Evolutionary conservation across 495 filamentous ascomycete species (phyloP).

Genomic region (Recurvomyces mirabilis): DNA sequence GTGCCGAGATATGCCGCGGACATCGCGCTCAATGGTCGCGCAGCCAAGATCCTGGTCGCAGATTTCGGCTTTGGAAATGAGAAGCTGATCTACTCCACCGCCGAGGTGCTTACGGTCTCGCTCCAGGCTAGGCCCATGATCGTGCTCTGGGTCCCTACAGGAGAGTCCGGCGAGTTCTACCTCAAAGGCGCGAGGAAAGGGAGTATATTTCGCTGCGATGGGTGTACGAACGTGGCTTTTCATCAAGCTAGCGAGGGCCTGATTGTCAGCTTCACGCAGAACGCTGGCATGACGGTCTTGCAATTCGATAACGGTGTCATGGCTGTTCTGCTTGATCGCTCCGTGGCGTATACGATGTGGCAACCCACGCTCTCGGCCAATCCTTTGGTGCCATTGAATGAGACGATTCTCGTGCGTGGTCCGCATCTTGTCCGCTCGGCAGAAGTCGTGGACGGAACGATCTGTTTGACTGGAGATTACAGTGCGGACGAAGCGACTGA

Average conservation of each 20-base stretch:
- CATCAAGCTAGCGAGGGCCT: slow-evolving; percentile 9
- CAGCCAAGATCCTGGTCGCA: slow-evolving; percentile 51
- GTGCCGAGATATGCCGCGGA: slow-evolving; percentile 27
- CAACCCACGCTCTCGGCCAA: slow-evolving; percentile 9
- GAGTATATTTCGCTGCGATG: slow-evolving; percentile 5
- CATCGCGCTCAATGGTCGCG: slow-evolving; percentile 44
- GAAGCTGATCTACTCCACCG: slow-evolving; percentile 48
- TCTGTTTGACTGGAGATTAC: slow-evolving; percentile 23
- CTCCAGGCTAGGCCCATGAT: slow-evolving; percentile 24
- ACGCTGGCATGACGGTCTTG: slow-evolving; percentile 16
- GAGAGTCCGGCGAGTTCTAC: slow-evolving; percentile 18
- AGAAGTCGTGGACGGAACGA: slow-evolving; percentile 4
- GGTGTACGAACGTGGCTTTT: slow-evolving; percentile 9
- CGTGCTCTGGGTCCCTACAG: slow-evolving; percentile 17
- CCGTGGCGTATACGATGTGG: slow-evolving; percentile 10
- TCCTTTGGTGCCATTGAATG: slow-evolving; percentile 10
- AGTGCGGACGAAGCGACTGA: slow-evolving; percentile 16
- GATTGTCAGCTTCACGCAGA: slow-evolving; percentile 16
- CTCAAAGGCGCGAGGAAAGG: slow-evolving; percentile 8
- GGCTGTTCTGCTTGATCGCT: slow-evolving; percentile 13
- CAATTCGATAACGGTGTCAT: slow-evolving; percentile 14
- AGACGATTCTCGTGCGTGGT: slow-evolving; percentile 24
- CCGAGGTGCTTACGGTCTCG: slow-evolving; percentile 45
- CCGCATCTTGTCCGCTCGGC: slow-evolving; percentile 26
- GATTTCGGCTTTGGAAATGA: slow-evolving; percentile 44